Evolutionary conservation across 345 rosid species (phyloP).

Genomic region (Corchorus olitorius): DNA sequence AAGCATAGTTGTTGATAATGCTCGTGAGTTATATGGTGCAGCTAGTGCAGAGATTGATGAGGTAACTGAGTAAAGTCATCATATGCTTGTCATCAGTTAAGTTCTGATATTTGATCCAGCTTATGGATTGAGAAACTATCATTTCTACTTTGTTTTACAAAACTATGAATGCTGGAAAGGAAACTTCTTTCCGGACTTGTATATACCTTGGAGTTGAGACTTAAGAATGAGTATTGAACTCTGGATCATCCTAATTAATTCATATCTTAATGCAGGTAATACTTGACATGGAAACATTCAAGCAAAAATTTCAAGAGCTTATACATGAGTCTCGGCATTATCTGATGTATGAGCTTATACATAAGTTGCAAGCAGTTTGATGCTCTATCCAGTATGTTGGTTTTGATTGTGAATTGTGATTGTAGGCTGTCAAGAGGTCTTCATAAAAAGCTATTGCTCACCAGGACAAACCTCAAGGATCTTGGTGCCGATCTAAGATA

Average conservation of each 20-base stretch:
- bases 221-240: background rate
- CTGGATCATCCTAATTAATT: constrained; percentile 15
- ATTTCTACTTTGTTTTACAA: background rate
- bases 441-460: constrained; percentile 50
- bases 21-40: constrained; percentile 70
- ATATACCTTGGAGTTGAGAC: background rate
- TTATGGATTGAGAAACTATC: background rate
- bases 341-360: constrained; percentile 41
- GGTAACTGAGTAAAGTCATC: constrained; percentile 33
- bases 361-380: background rate
- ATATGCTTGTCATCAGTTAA: background rate
- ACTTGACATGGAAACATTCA: constrained; percentile 78
- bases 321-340: constrained; percentile 49
- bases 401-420: constrained; percentile 10
- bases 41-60: constrained; percentile 88
- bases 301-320: constrained; percentile 61
- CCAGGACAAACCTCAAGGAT: constrained; percentile 53
- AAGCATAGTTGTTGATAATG: constrained; percentile 43
- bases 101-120: background rate
- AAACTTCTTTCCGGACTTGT: background rate
- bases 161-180: background rate
- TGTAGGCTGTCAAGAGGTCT: constrained; percentile 66
- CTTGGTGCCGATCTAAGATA: constrained; percentile 49
- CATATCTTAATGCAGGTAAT: constrained; percentile 52
- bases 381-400: background rate